A percentile compares a stretch with the other conserved stretches of the same genome.
Evolutionary conservation across 2,329 filamentous ascomycete species (phyloP).

Genomic region (Xylariaceae sp.): DNA sequence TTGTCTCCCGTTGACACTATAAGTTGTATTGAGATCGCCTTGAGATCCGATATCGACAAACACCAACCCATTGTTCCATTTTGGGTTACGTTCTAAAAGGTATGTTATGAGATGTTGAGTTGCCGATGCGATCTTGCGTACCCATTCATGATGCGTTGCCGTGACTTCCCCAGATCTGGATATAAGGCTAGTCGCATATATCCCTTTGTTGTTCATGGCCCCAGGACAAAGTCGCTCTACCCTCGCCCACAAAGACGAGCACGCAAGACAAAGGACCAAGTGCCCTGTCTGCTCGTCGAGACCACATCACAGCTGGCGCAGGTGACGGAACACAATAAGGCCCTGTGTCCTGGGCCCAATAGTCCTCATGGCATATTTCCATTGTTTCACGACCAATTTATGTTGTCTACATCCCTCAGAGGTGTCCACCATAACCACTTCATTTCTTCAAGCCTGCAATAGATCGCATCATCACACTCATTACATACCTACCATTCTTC

Average conservation of each 20-base stretch:
- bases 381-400: neutral
- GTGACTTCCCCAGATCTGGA: no score
- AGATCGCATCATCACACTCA: constrained; percentile 9
- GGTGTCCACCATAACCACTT: neutral
- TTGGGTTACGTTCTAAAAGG: no score
- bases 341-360: neutral
- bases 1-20: constrained; percentile 17
- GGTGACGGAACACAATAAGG: constrained; percentile 2
- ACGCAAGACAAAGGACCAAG: constrained; percentile 5
- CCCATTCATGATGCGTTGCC: no score
- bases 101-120: no score
- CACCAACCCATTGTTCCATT: neutral
- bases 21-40: constrained; percentile 3
- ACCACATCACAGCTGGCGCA: constrained; percentile 1
- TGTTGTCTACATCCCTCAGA: neutral
- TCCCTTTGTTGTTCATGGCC: constrained; percentile 5
- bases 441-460: constrained; percentile 1
- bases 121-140: no score
- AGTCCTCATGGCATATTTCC: neutral
- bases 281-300: neutral
- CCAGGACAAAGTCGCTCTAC: neutral
- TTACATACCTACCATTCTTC: constrained; percentile 11
- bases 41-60: constrained; percentile 7
- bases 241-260: constrained; percentile 1
- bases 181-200: neutral